A percentile compares a stretch with the other conserved stretches of the same genome.
These are phyloP conservation scores for Hypericum androsaemum DNA, from an alignment of 345 rosid species.

Conservation along the genomic window DNA sequence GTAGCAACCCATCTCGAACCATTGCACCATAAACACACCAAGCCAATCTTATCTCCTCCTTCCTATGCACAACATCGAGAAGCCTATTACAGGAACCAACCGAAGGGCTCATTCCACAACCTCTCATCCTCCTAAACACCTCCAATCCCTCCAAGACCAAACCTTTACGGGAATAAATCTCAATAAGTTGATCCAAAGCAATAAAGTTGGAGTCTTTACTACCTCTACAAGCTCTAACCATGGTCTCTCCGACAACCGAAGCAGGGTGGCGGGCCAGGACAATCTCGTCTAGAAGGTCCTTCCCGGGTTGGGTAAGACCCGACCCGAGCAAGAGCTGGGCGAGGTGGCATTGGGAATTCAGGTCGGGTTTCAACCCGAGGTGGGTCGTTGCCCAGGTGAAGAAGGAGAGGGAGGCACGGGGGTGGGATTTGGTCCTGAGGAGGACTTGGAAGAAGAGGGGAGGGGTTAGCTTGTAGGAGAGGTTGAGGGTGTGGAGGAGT, in stretches of 20 bases:
- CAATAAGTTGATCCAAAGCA: conserved; percentile 35
- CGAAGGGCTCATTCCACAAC: conserved; percentile 29
- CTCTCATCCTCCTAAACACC: conserved; percentile 32
- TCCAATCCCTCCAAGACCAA: conserved; percentile 33
- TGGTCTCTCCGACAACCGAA: conserved; percentile 24
- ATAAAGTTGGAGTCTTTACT: conserved; percentile 17
- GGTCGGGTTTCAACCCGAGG: conserved; percentile 46
- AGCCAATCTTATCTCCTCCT: conserved; percentile 27
- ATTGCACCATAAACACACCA: conserved; percentile 49
- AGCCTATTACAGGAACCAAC: conserved; percentile 34
- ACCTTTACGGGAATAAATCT: conserved; percentile 33
- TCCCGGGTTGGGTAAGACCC: conserved; percentile 24
- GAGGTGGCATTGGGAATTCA: conserved; percentile 37
- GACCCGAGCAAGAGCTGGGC: conserved; percentile 25
- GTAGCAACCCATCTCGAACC: conserved; percentile 30
- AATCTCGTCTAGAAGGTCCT: conserved; percentile 31
- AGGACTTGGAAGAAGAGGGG: conserved; percentile 45
- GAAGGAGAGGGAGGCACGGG: conserved; percentile 41
- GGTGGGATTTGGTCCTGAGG: conserved; percentile 31
- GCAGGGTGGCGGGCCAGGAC: conserved; percentile 24
- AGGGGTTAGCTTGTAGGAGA: conserved; percentile 35
- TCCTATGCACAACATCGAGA: conserved; percentile 37
- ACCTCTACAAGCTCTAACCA: conserved; percentile 36
- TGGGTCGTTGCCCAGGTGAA: conserved; percentile 41
- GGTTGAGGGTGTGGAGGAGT: conserved; percentile 35